These are phyloP conservation scores for Monosporozyma yasuniensis DNA, from an alignment of 805 yeast species.

Conservation along the genomic window DNA sequence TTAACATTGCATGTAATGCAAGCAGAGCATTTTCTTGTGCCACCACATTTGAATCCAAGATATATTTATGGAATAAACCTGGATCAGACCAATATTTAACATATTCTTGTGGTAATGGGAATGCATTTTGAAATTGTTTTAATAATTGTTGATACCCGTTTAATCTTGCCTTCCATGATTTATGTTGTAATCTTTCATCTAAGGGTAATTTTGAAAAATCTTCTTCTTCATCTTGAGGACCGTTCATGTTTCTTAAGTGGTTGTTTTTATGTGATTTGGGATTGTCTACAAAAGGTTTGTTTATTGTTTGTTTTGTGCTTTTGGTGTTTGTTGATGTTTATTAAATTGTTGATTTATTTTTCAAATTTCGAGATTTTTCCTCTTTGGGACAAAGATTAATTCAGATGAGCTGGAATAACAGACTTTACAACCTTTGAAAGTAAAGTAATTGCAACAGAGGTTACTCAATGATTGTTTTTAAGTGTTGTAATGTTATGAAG, in stretches of 20 bases:
- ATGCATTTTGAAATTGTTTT: constrained; percentile 28
- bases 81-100: constrained; percentile 40
- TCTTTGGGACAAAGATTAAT: not conserved
- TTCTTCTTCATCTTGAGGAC: constrained; percentile 34
- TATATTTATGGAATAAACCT: constrained; percentile 46
- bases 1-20: constrained; percentile 39
- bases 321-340: not conserved
- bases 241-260: not conserved
- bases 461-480: too few relatives aligned
- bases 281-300: not conserved
- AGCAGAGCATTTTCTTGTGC: constrained; percentile 79
- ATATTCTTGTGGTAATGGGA: constrained; percentile 32
- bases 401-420: not conserved
- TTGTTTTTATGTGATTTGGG: not conserved
- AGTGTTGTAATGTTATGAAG: too few relatives aligned
- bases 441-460: too few relatives aligned
- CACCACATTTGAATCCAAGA: constrained; percentile 76
- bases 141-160: constrained; percentile 64
- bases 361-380: not conserved
- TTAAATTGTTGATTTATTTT: not conserved
- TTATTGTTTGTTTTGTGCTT: not conserved
- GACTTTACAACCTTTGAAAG: too few relatives aligned
- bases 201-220: constrained; percentile 59
- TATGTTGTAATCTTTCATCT: constrained; percentile 56
- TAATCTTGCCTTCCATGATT: constrained; percentile 81